Evolutionary conservation across 345 rosid genomes (phyloP).

Genomic region (Lepidium didymum): DNA sequence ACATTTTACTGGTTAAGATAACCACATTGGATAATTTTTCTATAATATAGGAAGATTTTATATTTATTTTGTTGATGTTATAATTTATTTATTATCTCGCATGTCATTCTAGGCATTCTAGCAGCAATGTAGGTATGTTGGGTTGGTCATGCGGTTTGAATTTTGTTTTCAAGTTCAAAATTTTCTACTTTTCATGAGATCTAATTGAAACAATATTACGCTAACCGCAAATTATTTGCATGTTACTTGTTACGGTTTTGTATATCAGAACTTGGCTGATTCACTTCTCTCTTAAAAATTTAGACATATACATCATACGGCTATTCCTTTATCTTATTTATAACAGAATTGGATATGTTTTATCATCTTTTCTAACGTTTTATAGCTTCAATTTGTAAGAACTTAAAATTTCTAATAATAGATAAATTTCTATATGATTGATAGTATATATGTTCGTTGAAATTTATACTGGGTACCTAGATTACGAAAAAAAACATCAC

Average conservation of each 20-base stretch:
- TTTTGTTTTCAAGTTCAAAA: not conserved
- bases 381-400: no score
- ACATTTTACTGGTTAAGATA: not conserved
- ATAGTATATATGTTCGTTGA: no score
- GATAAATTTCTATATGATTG: no score
- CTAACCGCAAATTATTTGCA: not conserved
- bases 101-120: not conserved
- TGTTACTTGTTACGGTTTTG: not conserved
- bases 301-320: not conserved
- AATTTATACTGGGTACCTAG: no score
- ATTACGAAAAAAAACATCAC: no score
- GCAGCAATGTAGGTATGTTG: conserved; percentile 10
- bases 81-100: not conserved
- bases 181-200: not conserved
- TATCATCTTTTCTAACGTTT: no score
- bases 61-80: not conserved
- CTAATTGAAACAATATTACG: not conserved
- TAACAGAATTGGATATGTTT: no score
- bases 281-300: not conserved
- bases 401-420: no score
- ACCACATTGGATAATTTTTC: not conserved
- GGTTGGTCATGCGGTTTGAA: conserved; percentile 29
- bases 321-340: not conserved
- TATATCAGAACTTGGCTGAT: not conserved
- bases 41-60: not conserved